These are phyloP conservation scores for Rhodamnia rubescens DNA, from an alignment of 345 rosid genomes.

Conservation along the genomic window DNA sequence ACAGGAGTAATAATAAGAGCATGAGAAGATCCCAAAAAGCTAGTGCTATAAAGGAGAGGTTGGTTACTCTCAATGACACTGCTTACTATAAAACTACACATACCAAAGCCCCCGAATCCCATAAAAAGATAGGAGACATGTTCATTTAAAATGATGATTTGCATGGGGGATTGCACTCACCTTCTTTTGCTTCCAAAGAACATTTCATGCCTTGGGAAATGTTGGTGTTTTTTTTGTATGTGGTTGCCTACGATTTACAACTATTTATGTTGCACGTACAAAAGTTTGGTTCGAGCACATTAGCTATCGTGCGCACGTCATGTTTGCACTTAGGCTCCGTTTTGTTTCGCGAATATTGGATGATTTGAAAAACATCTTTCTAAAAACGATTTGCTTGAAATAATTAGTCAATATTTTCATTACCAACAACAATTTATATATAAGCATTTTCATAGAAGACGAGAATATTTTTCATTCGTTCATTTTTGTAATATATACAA, in stretches of 20 bases:
- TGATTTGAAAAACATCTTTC: too few species aligned
- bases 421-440: too few species aligned
- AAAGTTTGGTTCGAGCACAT: not conserved
- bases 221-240: not conserved
- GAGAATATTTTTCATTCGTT: too few species aligned
- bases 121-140: constrained; percentile 11
- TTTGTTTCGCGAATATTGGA: too few species aligned
- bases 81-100: constrained; percentile 4
- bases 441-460: too few species aligned
- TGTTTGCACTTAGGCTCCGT: not conserved
- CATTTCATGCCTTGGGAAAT: constrained; percentile 30
- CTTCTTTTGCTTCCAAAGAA: constrained; percentile 24
- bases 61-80: not conserved
- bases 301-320: not conserved
- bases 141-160: constrained; percentile 6
- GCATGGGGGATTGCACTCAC: constrained; percentile 37
- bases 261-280: not conserved
- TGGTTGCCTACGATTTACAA: not conserved
- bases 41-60: not conserved
- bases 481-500: too few species aligned
- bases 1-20: not conserved
- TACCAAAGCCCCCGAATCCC: constrained; percentile 16
- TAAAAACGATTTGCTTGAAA: too few species aligned
- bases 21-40: constrained; percentile 50
- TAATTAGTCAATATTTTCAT: too few species aligned